Evolutionary conservation across 2,329 filamentous ascomycete genomes (phyloP), one percentile per base, ranked within the genome.

Genomic region (Myriosclerotinia scirpicola): DNA sequence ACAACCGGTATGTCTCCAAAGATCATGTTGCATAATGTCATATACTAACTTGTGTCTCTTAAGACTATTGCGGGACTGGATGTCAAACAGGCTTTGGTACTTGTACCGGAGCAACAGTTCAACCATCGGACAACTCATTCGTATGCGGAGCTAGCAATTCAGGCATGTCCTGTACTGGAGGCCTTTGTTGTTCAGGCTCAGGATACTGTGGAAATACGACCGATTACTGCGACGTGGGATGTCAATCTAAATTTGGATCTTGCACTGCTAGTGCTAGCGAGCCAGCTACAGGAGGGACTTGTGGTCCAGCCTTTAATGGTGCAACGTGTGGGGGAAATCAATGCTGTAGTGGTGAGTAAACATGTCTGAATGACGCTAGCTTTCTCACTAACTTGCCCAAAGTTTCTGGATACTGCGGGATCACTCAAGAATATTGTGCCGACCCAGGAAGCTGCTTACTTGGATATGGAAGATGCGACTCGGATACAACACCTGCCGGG

Each of bases 401-500:
- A 64, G 46, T 66, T 38, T 52, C 63, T 14, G 71, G 71, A 26
- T 70, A 68, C 54, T 66, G 65, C 34, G 65, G 65, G 34, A 66
- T 14, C 6, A 56, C 40, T n/a, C 55, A 66, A 38, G 59, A 66
- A n/a, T 71, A 69, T 52, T 74, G 71, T 61, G 56, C 68, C 5
- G 70, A 70, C 44, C 71, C 71, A 11, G 66, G 63, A 34, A 68
- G 40, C 20, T 72, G 71, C 55, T 65, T 65, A 52, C 36, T 67
- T 20, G 67, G 61, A 48, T 73, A 67, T 60, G 71, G 71, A 20
- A 56, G 78, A 17, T 89, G 87, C 69, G 85, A 88, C 69, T 85
- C 82, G 56, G 87, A 88, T 72, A 73, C 76, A 26, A 80, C 79
- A 70, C 81, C 84, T 54, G 68, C 81, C 69, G 87, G 87, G 0